phyloP scores from a whole-genome alignment of 2,329 filamentous ascomycete genomes.

The Aspergillus ibericus region DNA sequence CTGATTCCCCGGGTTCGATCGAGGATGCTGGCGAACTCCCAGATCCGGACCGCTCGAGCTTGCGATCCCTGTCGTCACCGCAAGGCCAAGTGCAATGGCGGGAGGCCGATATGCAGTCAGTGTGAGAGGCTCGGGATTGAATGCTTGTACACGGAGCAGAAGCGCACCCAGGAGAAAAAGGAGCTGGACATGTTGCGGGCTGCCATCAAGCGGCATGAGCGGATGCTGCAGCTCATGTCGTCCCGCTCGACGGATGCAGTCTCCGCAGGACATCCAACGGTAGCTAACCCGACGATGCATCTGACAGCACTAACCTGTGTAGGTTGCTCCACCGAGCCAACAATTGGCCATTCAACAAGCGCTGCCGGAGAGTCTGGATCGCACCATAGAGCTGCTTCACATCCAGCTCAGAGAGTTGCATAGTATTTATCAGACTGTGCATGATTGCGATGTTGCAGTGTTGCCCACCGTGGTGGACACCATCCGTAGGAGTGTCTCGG shows the following conservation, averaged over 20 bases:
- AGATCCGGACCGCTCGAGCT: not conserved
- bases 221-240: conserved; percentile 1
- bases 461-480: not conserved
- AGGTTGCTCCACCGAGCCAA: not conserved
- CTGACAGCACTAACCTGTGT: not conserved
- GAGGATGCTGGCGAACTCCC: not conserved
- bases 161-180: not conserved
- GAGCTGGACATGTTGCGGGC: conserved; percentile 1
- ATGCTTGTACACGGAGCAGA: conserved; percentile 2
- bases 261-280: not conserved
- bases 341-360: not conserved
- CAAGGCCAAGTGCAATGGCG: conserved; percentile 5
- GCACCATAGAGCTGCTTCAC: not conserved
- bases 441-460: not conserved
- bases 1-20: conserved; percentile 6
- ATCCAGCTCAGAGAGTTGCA: not conserved
- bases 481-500: conserved; percentile 1
- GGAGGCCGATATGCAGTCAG: not conserved
- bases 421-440: not conserved
- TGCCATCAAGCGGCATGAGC: conserved; percentile 1
- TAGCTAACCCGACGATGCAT: not conserved
- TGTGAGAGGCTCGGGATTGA: not conserved
- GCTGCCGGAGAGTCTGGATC: not conserved
- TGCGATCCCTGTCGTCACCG: conserved; percentile 2
- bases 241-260: not conserved